A percentile compares a stretch with the other conserved stretches of the same genome.
Evolutionary conservation across 1,284 basidiomycete genomes (phyloP).

Genomic region (Marasmius sp.): DNA sequence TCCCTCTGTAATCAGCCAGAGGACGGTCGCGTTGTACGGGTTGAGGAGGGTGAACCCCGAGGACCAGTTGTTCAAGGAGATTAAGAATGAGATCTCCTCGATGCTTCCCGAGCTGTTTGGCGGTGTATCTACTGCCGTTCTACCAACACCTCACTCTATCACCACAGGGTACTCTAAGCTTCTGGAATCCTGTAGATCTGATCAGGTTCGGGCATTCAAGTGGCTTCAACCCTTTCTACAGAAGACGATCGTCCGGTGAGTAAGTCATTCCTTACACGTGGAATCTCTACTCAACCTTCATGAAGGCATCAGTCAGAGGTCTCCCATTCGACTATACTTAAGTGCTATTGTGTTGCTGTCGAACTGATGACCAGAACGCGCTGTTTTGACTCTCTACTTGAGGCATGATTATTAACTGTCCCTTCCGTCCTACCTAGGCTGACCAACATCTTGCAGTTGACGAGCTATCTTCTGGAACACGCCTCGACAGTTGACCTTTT

Average conservation of each 20-base stretch:
- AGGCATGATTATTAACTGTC: constrained; percentile 43
- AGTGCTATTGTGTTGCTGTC: constrained; percentile 55
- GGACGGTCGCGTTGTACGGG: constrained; percentile 68
- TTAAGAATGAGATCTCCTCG: constrained; percentile 65
- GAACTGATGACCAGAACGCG: constrained; percentile 60
- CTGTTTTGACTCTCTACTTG: constrained; percentile 66
- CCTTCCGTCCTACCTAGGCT: background rate
- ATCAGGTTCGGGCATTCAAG: constrained; percentile 64
- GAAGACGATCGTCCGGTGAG: constrained; percentile 48
- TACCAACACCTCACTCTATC: constrained; percentile 39
- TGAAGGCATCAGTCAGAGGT: constrained; percentile 11
- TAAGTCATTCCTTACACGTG: background rate
- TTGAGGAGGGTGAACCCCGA: constrained; percentile 66
- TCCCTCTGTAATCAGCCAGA: constrained; percentile 60
- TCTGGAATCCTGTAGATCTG: constrained; percentile 59
- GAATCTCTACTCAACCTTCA: background rate
- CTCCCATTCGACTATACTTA: constrained; percentile 20
- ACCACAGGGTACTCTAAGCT: constrained; percentile 44
- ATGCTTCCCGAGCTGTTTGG: constrained; percentile 68
- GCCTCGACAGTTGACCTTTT: constrained; percentile 52
- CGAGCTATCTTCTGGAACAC: constrained; percentile 53
- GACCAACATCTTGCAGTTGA: constrained; percentile 45
- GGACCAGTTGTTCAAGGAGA: constrained; percentile 62
- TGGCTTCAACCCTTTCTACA: constrained; percentile 71
- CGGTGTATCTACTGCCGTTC: constrained; percentile 34